phyloP scores from a whole-genome alignment of 2,329 filamentous ascomycete genomes.

The Diplodia seriata region DNA sequence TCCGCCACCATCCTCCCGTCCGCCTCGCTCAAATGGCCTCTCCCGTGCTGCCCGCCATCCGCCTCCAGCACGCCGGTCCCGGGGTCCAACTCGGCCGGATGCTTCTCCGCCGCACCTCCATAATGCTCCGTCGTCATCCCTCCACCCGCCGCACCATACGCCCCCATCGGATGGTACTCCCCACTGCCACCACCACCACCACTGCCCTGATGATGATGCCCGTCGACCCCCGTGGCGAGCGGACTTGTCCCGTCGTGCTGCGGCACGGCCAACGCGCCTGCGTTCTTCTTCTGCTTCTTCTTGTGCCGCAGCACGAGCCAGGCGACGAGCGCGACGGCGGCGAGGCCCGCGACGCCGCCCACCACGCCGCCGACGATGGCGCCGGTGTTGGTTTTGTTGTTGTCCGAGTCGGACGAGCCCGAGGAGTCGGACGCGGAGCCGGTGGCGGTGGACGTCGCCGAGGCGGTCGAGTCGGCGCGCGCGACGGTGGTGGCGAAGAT shows the following conservation, averaged over 20 bases:
- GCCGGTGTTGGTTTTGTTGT: slow-evolving; percentile 25
- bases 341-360: slow-evolving; percentile 32
- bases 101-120: not conserved
- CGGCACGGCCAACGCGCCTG: not conserved
- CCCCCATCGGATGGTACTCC: not conserved
- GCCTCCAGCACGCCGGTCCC: slow-evolving; percentile 8
- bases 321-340: slow-evolving; percentile 23
- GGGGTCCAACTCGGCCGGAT: slow-evolving; percentile 10
- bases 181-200: not conserved
- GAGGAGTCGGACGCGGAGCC: not conserved
- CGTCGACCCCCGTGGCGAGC: too few species aligned
- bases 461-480: slow-evolving; percentile 12
- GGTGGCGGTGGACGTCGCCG: slow-evolving; percentile 17
- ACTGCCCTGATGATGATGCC: not conserved
- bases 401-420: not conserved
- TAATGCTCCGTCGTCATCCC: not conserved
- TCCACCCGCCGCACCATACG: not conserved
- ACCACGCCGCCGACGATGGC: slow-evolving; percentile 33
- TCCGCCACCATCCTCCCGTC: slow-evolving; percentile 1
- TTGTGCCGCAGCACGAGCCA: slow-evolving; percentile 26
- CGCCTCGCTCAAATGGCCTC: not conserved
- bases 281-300: not conserved
- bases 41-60: not conserved
- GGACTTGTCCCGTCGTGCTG: not conserved
- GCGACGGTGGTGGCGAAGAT: slow-evolving; percentile 28